A percentile compares a stretch with the other conserved stretches of the same genome.
Evolutionary conservation across 495 filamentous ascomycete species (phyloP).

Genomic region (Tetracladium setigerum): DNA sequence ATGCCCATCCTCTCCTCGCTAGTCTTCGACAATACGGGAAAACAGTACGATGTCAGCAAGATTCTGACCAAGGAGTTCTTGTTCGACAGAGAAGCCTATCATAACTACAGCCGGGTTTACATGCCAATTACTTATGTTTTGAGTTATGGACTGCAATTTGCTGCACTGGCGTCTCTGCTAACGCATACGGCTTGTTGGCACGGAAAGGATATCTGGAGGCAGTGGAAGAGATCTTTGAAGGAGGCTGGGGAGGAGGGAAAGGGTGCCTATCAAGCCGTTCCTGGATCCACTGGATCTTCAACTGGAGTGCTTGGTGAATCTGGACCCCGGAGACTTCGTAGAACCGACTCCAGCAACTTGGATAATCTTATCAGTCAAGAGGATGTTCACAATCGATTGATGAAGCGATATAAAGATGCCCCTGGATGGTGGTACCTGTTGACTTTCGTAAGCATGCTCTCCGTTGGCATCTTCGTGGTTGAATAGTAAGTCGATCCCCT

Average conservation of each 20-base stretch:
- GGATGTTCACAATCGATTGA: conserved; percentile 72
- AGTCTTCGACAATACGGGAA: conserved; percentile 77
- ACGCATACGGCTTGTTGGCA: conserved; percentile 71
- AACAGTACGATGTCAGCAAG: conserved; percentile 65
- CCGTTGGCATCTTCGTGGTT: conserved; percentile 74
- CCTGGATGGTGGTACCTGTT: conserved; percentile 71
- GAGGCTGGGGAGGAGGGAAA: conserved; percentile 37
- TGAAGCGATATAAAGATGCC: conserved; percentile 67
- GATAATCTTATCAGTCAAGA: conserved; percentile 57
- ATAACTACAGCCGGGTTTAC: conserved; percentile 71
- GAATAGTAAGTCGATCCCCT: conserved; percentile 50
- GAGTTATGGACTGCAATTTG: conserved; percentile 75
- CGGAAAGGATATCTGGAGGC: conserved; percentile 63
- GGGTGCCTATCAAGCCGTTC: conserved; percentile 35
- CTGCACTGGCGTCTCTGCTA: conserved; percentile 62
- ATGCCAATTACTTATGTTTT: conserved; percentile 77
- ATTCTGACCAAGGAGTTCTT: conserved; percentile 66
- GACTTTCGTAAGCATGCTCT: conserved; percentile 60
- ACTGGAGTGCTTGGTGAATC: conserved; percentile 3
- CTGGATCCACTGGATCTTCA: conserved; percentile 8
- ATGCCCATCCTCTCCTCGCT: conserved; percentile 70
- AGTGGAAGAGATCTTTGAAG: conserved; percentile 50
- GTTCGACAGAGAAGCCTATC: conserved; percentile 63
- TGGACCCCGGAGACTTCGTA: conserved; percentile 25
- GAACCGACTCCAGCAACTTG: conserved; percentile 23